phyloP scores from a whole-genome alignment of 2,329 filamentous ascomycete species.

The Setomelanomma holmii region DNA sequence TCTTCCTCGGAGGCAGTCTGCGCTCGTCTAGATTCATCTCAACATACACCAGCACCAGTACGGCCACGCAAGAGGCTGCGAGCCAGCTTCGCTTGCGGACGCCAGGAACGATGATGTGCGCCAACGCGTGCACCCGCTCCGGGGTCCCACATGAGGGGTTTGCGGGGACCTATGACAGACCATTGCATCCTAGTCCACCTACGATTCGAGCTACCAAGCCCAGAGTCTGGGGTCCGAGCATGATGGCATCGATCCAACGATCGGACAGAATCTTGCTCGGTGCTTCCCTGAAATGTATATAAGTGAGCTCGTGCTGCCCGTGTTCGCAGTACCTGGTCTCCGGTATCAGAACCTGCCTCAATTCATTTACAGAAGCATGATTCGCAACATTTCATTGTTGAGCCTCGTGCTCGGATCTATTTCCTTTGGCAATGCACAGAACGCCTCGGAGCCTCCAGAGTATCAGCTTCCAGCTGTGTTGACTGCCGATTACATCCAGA shows the following conservation, averaged over 20 bases:
- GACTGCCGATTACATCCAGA: slow-evolving; percentile 34
- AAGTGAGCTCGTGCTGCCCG: not conserved
- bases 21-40: slow-evolving; percentile 12
- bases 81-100: slow-evolving; percentile 9
- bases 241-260: slow-evolving; percentile 18
- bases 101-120: slow-evolving; percentile 22
- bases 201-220: slow-evolving; percentile 17
- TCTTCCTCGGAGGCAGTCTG: slow-evolving; percentile 6
- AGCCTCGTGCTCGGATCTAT: slow-evolving; percentile 34
- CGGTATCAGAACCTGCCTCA: not conserved
- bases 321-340: not conserved
- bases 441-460: slow-evolving; percentile 7
- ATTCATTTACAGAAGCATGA: slow-evolving; percentile 21
- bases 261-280: slow-evolving; percentile 3
- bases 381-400: slow-evolving; percentile 28
- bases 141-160: slow-evolving; percentile 25
- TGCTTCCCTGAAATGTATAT: not conserved
- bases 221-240: slow-evolving; percentile 16
- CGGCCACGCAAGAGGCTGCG: slow-evolving; percentile 15
- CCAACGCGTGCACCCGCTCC: slow-evolving; percentile 21
- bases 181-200: slow-evolving; percentile 21
- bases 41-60: not conserved
- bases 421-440: slow-evolving; percentile 25
- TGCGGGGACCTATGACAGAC: slow-evolving; percentile 29
- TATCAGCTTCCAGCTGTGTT: slow-evolving; percentile 31